These are phyloP conservation scores for Pythium coloratum DNA, from an alignment of 352 stramenopile genomes.

Conservation along the genomic window DNA sequence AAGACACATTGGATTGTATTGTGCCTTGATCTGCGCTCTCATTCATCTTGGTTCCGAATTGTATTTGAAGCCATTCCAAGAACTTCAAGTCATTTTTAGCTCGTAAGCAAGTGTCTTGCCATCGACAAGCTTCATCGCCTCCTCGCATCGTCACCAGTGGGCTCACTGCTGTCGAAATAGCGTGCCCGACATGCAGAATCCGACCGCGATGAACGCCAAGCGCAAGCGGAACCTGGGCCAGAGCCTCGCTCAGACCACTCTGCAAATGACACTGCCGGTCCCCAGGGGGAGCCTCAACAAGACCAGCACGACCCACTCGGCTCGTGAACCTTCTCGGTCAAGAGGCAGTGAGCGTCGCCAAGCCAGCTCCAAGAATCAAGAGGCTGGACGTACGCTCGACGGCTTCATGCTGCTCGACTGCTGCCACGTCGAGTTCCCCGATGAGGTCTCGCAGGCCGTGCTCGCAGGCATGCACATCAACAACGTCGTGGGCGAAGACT, in stretches of 20 bases:
- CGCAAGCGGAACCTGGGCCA: constrained; percentile 33
- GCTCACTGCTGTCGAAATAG: not conserved
- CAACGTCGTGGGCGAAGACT: constrained; percentile 63
- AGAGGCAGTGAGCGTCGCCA: constrained; percentile 2
- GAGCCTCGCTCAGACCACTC: constrained; percentile 26
- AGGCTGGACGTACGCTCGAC: constrained; percentile 42
- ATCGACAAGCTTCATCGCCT: not conserved
- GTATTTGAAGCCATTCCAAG: constrained; percentile 3
- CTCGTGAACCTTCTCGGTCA: not conserved
- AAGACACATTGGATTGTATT: not conserved
- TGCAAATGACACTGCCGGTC: constrained; percentile 18
- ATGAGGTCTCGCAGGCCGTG: constrained; percentile 66
- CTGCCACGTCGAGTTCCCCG: constrained; percentile 79
- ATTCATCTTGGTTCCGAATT: not conserved
- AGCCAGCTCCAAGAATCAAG: constrained; percentile 19
- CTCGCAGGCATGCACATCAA: constrained; percentile 63
- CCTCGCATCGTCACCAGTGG: not conserved
- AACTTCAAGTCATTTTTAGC: constrained; percentile 9
- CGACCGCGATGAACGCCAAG: constrained; percentile 30
- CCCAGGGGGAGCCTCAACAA: not conserved
- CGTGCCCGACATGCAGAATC: not conserved
- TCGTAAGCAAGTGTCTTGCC: not conserved
- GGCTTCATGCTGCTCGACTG: constrained; percentile 79
- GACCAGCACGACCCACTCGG: not conserved
- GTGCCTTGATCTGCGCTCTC: not conserved